These are phyloP conservation scores for Fusarium incarnatum DNA, from an alignment of 2,329 filamentous ascomycete genomes.

Conservation along the genomic window DNA sequence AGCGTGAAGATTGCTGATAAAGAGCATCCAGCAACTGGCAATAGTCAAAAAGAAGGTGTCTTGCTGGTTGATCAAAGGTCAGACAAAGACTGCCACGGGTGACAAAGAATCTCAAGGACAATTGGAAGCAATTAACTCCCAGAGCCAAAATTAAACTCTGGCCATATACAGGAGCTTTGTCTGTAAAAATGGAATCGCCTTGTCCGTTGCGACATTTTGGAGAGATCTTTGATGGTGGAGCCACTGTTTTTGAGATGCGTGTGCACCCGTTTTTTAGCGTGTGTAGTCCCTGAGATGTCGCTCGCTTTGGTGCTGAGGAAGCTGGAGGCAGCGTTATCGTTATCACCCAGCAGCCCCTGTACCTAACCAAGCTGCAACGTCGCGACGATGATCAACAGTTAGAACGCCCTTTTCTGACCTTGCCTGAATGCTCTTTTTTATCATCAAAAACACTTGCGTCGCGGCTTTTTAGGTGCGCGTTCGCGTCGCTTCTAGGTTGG, in stretches of 20 bases:
- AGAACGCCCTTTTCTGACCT: slow-evolving; percentile 30
- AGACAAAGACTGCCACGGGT: slow-evolving; percentile 40
- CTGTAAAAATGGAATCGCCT: slow-evolving; percentile 34
- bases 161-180: slow-evolving; percentile 24
- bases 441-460: slow-evolving; percentile 34
- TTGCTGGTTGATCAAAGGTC: slow-evolving; percentile 31
- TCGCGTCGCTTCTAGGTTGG: slow-evolving; percentile 42
- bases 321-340: slow-evolving; percentile 31
- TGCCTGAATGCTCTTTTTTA: slow-evolving; percentile 42
- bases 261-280: slow-evolving; percentile 39
- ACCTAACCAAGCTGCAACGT: slow-evolving; percentile 33
- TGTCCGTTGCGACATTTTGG: slow-evolving; percentile 35
- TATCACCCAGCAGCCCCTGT: slow-evolving; percentile 41
- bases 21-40: slow-evolving; percentile 18
- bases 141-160: slow-evolving; percentile 35
- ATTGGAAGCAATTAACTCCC: slow-evolving; percentile 16
- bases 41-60: slow-evolving; percentile 18
- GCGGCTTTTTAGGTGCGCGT: slow-evolving; percentile 5
- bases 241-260: slow-evolving; percentile 40
- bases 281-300: slow-evolving; percentile 41
- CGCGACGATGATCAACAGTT: slow-evolving; percentile 39
- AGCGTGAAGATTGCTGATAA: slow-evolving; percentile 17
- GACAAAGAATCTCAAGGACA: slow-evolving; percentile 34
- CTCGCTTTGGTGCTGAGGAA: slow-evolving; percentile 31
- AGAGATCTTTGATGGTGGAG: slow-evolving; percentile 39